Evolutionary conservation across 805 yeast genomes (phyloP), one percentile per base, ranked within the genome.

Genomic region (Candida odintsovae): DNA sequence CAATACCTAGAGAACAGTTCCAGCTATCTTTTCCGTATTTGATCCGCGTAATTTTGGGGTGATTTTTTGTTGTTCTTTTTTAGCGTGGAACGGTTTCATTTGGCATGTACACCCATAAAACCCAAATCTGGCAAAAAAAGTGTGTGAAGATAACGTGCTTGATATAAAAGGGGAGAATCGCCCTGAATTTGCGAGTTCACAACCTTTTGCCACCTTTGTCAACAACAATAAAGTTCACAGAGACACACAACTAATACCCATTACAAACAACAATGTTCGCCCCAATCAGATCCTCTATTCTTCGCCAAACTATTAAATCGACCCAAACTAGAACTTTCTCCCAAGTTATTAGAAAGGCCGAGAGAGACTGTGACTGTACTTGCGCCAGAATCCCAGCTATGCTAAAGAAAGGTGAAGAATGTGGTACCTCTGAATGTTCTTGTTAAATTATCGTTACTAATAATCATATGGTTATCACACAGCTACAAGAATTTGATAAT

Each of bases 351-450:
- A 38, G 40, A 28, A 54, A 52, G 38, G 44, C 44, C 29, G 59
- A 53, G 41, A 51, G 59, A 48, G 63, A 58, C 35, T 58, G 63
- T 43, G 63, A 58, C 25, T 59, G 63, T 40, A 59, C 63, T 45
- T 59, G 63, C 38, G 46, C 51, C 37, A 56, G 46, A 42, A 29
- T 42, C 21, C 41, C 50, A 12, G 29, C 45, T 13, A 20, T 52
- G 11, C 39, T 48, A 40, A 59, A 56, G 50, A 50, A 43, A 13
- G 51, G 50, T 19, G 62, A 55, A 16, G 62, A 55, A 37, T 59
- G 63, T 28, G 54, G 58, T n/a, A 46, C 61, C 20, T 45, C 58
- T 26, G 63, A 53, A 31, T 59, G 63, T 45, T 59, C 63, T 20
- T 59, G 63, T 38, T 28, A 47, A 31, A 44, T n/a, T n/a, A n/a